Evolutionary conservation across 2,329 filamentous ascomycete species (phyloP).

Genomic region (Colletotrichum plurivorum): DNA sequence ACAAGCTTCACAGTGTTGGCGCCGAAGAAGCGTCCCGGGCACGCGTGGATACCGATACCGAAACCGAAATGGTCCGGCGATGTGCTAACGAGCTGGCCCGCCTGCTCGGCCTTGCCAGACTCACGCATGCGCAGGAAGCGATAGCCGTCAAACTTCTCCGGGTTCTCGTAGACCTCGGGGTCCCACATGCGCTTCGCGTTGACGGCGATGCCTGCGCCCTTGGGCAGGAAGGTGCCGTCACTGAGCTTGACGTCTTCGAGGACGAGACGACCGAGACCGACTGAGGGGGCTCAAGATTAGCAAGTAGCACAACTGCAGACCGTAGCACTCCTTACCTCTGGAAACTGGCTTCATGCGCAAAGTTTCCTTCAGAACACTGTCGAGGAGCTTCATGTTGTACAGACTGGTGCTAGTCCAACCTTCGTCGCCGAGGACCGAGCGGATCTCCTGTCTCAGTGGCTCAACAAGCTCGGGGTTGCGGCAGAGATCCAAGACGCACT

Average conservation of each 20-base stretch:
- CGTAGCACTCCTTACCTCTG: conserved; percentile 9
- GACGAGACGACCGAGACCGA: conserved; percentile 29
- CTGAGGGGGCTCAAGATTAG: not conserved
- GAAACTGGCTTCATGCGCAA: conserved; percentile 33
- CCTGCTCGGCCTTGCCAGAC: conserved; percentile 43
- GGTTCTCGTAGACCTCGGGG: conserved; percentile 44
- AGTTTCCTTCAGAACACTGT: conserved; percentile 36
- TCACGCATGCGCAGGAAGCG: conserved; percentile 48
- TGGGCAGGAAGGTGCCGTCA: conserved; percentile 44
- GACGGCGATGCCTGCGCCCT: conserved; percentile 42
- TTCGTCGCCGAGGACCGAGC: conserved; percentile 8
- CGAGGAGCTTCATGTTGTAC: conserved; percentile 33
- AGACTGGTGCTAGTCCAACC: conserved; percentile 22
- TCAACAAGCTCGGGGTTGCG: conserved; percentile 41
- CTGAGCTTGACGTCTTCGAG: conserved; percentile 23
- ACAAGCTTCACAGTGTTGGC: conserved; percentile 56
- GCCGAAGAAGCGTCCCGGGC: conserved; percentile 60
- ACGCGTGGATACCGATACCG: conserved; percentile 57
- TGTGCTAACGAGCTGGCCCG: conserved; percentile 52
- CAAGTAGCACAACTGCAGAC: not conserved
- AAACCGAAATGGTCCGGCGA: conserved; percentile 51
- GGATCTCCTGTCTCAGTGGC: conserved; percentile 43
- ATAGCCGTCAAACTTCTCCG: conserved; percentile 45
- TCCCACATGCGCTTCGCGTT: conserved; percentile 43
- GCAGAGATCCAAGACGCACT: conserved; percentile 43